Base-by-base conservation (phyloP, 345 rosid species). In the Mangifera indica region DNA sequence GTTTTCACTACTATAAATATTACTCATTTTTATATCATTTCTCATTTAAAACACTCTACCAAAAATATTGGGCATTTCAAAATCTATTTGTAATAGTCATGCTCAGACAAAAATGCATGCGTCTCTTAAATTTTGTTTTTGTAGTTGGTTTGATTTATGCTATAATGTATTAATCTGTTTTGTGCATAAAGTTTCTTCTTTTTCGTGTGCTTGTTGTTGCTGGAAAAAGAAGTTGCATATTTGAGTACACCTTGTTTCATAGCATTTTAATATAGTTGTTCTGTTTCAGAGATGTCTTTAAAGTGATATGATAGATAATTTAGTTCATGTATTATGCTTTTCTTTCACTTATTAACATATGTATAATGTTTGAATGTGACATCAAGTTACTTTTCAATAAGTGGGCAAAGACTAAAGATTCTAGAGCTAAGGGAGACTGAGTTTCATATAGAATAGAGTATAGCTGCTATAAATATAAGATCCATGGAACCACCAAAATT, bases 191-290 rank as follows among this genome's bases (percentile, higher is more conserved):
- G 52, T 55, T 55, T 60, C 26, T 2, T 6, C 29, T 20, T 48
- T 59, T 70, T 20, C 64, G 10, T 26, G 66, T 13, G 8, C 12
- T 29, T 70, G n/a, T 11, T 60, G 42, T 21, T 60, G 49, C 74
- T 20, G 10, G 65, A 40, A 26, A 32, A 32, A 37, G 40, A 55
- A 7, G 66, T 70, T 29, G 14, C 10, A 3, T 3, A 26, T 32
- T 13, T 70, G 3, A 45, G 26, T n/a, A 20, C 17, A 21, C 26
- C 60, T 49, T 60, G 66, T 21, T 24, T 20, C 9, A 44, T 60
- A 34, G 51, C 59, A 18, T 49, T 60, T 15, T 54, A 10, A 48
- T 34, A 37, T 37, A 37, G 10, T 49, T 26, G 59, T 26, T 25
- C 11, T 26, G 32, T 60, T 44, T 29, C 60, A 26, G 15, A 37